Evolutionary conservation across 306 rosid genomes (phyloP).

Genomic region (Corylus avellana): DNA sequence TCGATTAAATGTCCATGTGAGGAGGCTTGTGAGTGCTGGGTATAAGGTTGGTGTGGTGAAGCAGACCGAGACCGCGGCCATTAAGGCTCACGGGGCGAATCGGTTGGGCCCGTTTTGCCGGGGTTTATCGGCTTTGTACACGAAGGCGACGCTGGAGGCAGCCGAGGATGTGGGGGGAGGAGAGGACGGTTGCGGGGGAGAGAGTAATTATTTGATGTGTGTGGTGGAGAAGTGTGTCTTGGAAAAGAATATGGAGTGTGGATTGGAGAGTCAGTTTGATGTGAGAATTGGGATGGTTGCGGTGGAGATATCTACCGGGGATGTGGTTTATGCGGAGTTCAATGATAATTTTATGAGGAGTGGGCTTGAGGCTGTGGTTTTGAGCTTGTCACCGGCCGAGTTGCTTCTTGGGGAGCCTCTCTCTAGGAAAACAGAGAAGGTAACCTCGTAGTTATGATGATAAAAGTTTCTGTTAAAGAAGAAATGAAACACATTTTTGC

Average conservation of each 20-base stretch:
- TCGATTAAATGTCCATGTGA: slow-evolving; percentile 78
- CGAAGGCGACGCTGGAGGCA: slow-evolving; percentile 86
- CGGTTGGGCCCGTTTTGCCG: slow-evolving; percentile 72
- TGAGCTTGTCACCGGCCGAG: slow-evolving; percentile 81
- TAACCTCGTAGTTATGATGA: slow-evolving; percentile 28
- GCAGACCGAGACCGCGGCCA: slow-evolving; percentile 96
- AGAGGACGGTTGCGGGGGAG: slow-evolving; percentile 70
- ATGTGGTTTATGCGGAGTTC: slow-evolving; percentile 72
- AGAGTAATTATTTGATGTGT: slow-evolving; percentile 74
- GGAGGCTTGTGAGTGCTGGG: slow-evolving; percentile 89
- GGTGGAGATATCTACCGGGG: slow-evolving; percentile 87
- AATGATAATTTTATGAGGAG: slow-evolving; percentile 68
- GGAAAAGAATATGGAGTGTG: slow-evolving; percentile 42
- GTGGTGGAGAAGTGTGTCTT: slow-evolving; percentile 66
- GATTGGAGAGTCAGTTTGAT: slow-evolving; percentile 51
- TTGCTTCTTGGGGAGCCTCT: slow-evolving; percentile 86
- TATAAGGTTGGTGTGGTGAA: slow-evolving; percentile 87
- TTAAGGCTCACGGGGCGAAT: slow-evolving; percentile 82
- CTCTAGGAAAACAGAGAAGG: slow-evolving; percentile 87
- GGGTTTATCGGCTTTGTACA: slow-evolving; percentile 82
- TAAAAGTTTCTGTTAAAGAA: slow-evolving; percentile 1
- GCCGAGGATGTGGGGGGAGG: slow-evolving; percentile 68
- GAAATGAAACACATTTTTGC: background rate
- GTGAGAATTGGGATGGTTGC: slow-evolving; percentile 72
- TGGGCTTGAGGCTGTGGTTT: slow-evolving; percentile 68